phyloP scores from a whole-genome alignment of 2,329 filamentous ascomycete species.

The Arthroderma sp. region DNA sequence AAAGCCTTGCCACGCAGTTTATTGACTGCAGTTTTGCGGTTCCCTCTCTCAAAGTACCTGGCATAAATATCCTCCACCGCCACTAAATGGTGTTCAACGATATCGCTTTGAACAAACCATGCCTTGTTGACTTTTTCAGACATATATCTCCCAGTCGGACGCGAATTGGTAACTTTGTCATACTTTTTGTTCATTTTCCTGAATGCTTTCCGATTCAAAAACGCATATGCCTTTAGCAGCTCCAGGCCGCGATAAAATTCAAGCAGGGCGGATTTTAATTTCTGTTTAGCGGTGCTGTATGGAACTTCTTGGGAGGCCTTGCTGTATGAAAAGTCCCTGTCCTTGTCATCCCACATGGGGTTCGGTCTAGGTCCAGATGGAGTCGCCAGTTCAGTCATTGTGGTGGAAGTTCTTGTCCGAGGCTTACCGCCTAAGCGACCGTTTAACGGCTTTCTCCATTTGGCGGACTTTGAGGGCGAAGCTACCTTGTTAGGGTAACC shows the following conservation, averaged over 20 bases:
- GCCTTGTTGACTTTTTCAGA: conserved; percentile 80
- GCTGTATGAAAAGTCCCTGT: conserved; percentile 39
- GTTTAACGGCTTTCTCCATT: conserved; percentile 29
- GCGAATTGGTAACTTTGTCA: conserved; percentile 74
- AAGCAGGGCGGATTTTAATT: conserved; percentile 79
- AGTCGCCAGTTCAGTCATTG: conserved; percentile 32
- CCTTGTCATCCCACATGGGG: conserved; percentile 18
- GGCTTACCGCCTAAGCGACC: conserved; percentile 13
- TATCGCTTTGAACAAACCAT: conserved; percentile 82
- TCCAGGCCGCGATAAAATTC: conserved; percentile 91
- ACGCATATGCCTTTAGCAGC: conserved; percentile 76
- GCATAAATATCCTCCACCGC: conserved; percentile 84
- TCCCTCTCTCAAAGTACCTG: conserved; percentile 84
- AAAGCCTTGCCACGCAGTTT: conserved; percentile 65
- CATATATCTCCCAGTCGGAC: conserved; percentile 69
- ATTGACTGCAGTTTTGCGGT: conserved; percentile 77
- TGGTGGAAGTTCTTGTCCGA: conserved; percentile 42
- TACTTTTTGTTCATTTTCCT: conserved; percentile 99
- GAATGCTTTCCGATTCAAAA: conserved; percentile 85
- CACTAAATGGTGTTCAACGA: conserved; percentile 66
- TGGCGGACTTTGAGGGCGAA: conserved; percentile 14
- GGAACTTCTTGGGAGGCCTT: conserved; percentile 50
- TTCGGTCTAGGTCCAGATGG: conserved; percentile 23
- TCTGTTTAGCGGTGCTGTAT: conserved; percentile 77
- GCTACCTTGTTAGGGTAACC: conserved; percentile 7